Evolutionary conservation across 306 rosid species (phyloP).

Genomic region (Erythrophleum fordii): DNA sequence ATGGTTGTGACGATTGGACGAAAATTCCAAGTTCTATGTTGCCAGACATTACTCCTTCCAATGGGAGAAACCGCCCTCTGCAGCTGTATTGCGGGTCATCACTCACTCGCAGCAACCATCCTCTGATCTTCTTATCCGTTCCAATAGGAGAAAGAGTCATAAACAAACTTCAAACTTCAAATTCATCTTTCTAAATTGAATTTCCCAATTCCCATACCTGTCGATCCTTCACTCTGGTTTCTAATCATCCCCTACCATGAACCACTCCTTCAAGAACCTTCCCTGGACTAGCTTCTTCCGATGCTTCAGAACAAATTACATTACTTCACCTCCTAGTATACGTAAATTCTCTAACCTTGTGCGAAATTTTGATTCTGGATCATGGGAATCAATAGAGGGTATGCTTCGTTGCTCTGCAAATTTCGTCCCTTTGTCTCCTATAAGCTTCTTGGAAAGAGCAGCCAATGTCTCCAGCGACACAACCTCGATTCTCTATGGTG

Average conservation of each 20-base stretch:
- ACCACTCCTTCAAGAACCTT: slow-evolving; percentile 39
- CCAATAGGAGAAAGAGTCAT: not conserved
- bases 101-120: no score
- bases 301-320: slow-evolving; percentile 1
- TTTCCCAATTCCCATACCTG: not conserved
- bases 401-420: slow-evolving; percentile 69
- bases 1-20: no score
- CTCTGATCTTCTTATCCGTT: not conserved
- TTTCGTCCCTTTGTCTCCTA: slow-evolving; percentile 69
- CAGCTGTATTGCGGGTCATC: no score
- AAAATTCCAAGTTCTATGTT: no score
- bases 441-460: slow-evolving; percentile 79
- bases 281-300: slow-evolving; percentile 30
- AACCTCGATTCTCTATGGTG: slow-evolving; percentile 70
- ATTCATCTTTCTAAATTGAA: not conserved
- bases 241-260: slow-evolving; percentile 34
- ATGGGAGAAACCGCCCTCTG: no score
- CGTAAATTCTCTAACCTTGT: slow-evolving; percentile 35
- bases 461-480: slow-evolving; percentile 60
- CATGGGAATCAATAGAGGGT: slow-evolving; percentile 73
- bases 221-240: not conserved
- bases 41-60: no score
- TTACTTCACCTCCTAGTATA: not conserved
- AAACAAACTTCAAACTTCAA: not conserved
- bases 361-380: slow-evolving; percentile 33